Base-by-base conservation (phyloP, 371 early-diverging fungal genomes). In the Smittium culicis region DNA sequence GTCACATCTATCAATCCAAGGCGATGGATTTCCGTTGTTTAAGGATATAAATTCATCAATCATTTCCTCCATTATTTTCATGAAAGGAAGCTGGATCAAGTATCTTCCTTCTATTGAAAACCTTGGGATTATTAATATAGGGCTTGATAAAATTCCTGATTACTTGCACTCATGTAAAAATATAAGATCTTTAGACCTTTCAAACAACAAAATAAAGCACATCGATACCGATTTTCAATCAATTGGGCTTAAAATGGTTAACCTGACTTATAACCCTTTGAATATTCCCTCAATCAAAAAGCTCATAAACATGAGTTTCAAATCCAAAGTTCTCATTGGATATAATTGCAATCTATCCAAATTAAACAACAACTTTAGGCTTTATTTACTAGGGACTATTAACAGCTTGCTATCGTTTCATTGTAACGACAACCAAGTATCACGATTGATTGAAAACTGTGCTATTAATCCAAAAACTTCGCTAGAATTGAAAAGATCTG, bases 91-190 rank as follows among this genome's bases (percentile, higher is more conserved):
- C 25, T 59, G 60, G 60, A 16, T 59, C 32, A 59, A 32, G 16
- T 16, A 59, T 5, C 32, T 59, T 27, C 32, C 32, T 11, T 29
- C 16, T 11, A 5, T 59, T 27, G 60, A 29, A n/a, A 27, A 32
- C 5, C 32, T 59, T 27, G 60, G n/a, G 16, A 59, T 59, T 11
- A 59, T 59, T 32, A 59, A 59, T 59, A n/a, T 59, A 11, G 60
- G 60, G 5, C 60, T 59, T 29, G 32, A 11, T 16, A 59, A n/a
- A 27, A 29, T 59, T 11, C 60, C 60, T n/a, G 32, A 59, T 29
- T 29, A 5, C 5, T 5, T 59, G 28, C 16, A 11, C n/a, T 27
- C 32, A 11, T 27, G 30, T n/a, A 59, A 5, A 32, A 27, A 32
- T 27, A 27, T 59, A 5, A 27, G n/a, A 32, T 5, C 5, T 5